Conservation (phyloP, 2,329 filamentous ascomycete species). For the Cordyceps pruinosa region DNA sequence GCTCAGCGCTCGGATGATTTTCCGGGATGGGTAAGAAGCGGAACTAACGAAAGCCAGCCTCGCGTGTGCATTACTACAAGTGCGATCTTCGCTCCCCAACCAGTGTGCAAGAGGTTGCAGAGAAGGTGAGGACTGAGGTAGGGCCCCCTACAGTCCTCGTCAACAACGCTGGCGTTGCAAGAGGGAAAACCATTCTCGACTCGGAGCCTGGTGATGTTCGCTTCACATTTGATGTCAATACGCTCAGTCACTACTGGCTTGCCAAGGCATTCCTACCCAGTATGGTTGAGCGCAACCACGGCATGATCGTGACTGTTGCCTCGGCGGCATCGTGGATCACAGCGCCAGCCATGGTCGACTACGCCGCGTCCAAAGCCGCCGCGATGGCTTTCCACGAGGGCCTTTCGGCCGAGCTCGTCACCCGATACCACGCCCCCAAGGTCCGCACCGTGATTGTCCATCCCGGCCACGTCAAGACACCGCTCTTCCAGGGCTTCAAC, state of each 20-base stretch:
- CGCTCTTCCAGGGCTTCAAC: constrained; percentile 44
- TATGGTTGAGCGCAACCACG: constrained; percentile 59
- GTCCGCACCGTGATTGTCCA: constrained; percentile 62
- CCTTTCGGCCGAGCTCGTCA: constrained; percentile 49
- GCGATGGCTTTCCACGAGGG: constrained; percentile 63
- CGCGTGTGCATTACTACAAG: constrained; percentile 59
- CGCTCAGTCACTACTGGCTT: constrained; percentile 61
- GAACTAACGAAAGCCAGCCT: constrained; percentile 21
- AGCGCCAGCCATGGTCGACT: constrained; percentile 60
- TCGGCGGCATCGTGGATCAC: constrained; percentile 55
- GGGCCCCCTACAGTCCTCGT: constrained; percentile 63
- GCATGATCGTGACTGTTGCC: constrained; percentile 66
- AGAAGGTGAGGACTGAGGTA: constrained; percentile 45
- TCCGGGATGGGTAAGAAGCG: neutral
- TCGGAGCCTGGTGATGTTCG: constrained; percentile 51
- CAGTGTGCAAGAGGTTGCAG: constrained; percentile 45
- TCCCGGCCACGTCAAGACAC: constrained; percentile 37
- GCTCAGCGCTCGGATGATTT: neutral
- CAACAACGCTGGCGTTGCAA: constrained; percentile 63
- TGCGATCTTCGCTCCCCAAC: constrained; percentile 60
- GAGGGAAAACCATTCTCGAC: constrained; percentile 55
- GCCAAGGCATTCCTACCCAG: constrained; percentile 59
- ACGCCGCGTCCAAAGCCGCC: constrained; percentile 59
- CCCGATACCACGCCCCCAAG: constrained; percentile 53
- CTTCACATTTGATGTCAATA: constrained; percentile 66